Conservation (phyloP, 352 stramenopile genomes). For the Globisporangium echinulatum region DNA sequence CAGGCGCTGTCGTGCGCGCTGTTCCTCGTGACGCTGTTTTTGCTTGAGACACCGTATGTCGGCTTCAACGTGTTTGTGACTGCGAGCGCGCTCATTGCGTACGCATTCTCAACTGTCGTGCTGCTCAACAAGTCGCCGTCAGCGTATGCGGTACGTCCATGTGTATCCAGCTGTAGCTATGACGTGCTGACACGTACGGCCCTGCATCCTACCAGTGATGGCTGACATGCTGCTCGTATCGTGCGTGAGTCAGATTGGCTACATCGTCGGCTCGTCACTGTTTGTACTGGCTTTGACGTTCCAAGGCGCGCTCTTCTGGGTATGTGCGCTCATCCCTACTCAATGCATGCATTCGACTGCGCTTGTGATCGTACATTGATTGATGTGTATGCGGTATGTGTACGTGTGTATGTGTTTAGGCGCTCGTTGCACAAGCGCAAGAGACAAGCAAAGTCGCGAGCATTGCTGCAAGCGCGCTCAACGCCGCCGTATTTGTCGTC, state of each 20-base stretch:
- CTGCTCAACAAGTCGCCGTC: constrained; percentile 79
- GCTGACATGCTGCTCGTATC: neutral
- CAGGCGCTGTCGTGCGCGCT: constrained; percentile 55
- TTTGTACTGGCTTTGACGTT: constrained; percentile 66
- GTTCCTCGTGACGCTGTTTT: constrained; percentile 63
- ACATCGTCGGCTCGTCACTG: constrained; percentile 60
- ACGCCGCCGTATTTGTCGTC: constrained; percentile 51
- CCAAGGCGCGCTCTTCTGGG: constrained; percentile 65
- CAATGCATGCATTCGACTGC: neutral
- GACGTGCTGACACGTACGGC: neutral
- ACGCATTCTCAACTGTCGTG: constrained; percentile 69
- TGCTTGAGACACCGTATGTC: constrained; percentile 61
- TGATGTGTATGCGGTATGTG: too few relatives aligned
- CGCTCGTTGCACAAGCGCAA: constrained; percentile 32
- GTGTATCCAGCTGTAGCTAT: neutral
- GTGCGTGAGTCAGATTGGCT: constrained; percentile 42
- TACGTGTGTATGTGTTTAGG: constrained; percentile 12
- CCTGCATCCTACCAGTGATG: neutral
- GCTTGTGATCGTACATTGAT: too few relatives aligned
- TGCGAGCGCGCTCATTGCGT: constrained; percentile 48
- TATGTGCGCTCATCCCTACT: constrained; percentile 10
- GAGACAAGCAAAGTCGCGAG: constrained; percentile 23
- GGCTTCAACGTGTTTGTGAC: constrained; percentile 67
- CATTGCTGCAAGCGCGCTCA: constrained; percentile 38
- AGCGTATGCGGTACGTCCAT: constrained; percentile 53